Percentiles rank a stretch among this genome's conserved stretches.
phyloP scores from a whole-genome alignment of 306 rosid genomes.

The Rosa persica region DNA sequence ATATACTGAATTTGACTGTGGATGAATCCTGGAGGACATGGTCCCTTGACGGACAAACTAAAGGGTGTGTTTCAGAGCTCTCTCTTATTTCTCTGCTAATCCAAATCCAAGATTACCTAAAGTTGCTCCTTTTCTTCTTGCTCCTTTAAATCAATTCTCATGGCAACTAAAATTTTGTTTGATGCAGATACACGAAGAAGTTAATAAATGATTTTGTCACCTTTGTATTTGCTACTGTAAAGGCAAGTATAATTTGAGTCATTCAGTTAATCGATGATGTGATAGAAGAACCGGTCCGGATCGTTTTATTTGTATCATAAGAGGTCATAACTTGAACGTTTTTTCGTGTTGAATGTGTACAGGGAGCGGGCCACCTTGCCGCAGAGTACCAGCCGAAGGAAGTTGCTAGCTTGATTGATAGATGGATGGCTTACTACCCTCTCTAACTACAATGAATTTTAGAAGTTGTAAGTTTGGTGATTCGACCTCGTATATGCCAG shows the following conservation, averaged over 20 bases:
- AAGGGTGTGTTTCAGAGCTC: slow-evolving; percentile 16
- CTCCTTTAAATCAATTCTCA: background rate
- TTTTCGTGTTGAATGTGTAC: background rate
- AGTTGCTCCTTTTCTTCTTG: background rate
- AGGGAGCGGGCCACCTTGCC: slow-evolving; percentile 34
- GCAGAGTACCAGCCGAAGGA: slow-evolving; percentile 29
- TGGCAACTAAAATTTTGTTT: background rate
- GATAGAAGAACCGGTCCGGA: background rate
- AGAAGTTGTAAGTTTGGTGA: background rate
- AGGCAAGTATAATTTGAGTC: slow-evolving; percentile 8
- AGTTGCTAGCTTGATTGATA: slow-evolving; percentile 19
- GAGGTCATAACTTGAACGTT: background rate
- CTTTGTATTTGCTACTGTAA: slow-evolving; percentile 7
- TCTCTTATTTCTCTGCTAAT: background rate
- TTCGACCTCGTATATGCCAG: background rate
- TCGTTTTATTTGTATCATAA: background rate
- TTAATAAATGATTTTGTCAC: slow-evolving; percentile 1
- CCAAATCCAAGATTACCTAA: background rate
- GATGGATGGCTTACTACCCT: slow-evolving; percentile 28
- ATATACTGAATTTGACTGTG: background rate
- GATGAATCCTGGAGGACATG: slow-evolving; percentile 26
- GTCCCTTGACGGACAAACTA: slow-evolving; percentile 17
- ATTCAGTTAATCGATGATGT: background rate
- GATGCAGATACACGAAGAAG: slow-evolving; percentile 26
- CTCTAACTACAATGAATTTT: background rate